Conservation (phyloP, 768 basidiomycete genomes). For the Mrakia frigida region DNA sequence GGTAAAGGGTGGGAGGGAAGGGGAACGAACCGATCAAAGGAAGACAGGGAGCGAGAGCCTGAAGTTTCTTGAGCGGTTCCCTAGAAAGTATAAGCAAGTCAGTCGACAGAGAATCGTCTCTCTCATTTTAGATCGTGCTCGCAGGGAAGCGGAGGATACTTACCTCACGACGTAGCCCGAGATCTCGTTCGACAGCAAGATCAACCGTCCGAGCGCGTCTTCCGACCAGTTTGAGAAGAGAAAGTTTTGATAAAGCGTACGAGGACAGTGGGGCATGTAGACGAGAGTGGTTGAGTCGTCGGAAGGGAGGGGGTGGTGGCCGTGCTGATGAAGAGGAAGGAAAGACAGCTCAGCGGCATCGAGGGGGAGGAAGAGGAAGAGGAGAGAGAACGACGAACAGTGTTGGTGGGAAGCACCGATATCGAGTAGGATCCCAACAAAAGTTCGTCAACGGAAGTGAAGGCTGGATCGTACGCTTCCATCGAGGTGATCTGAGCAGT, state of each 20-base stretch:
- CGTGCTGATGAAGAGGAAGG: constrained; percentile 7
- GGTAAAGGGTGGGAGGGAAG: not conserved
- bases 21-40: constrained; percentile 20
- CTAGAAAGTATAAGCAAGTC: not conserved
- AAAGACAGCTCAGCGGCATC: not conserved
- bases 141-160: not conserved
- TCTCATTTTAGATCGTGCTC: not conserved
- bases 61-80: constrained; percentile 27
- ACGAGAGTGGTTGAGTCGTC: not conserved
- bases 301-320: constrained; percentile 16
- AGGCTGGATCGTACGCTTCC: constrained; percentile 25
- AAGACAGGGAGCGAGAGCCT: constrained; percentile 22
- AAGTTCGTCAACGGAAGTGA: not conserved
- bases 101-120: no score
- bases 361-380: not conserved
- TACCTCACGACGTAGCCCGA: constrained; percentile 23
- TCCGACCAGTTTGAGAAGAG: constrained; percentile 24
- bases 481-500: constrained; percentile 9
- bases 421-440: constrained; percentile 14
- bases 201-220: constrained; percentile 19
- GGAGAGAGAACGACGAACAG: constrained; percentile 7
- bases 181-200: constrained; percentile 21
- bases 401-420: constrained; percentile 9
- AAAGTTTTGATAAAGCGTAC: constrained; percentile 22
- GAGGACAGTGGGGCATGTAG: constrained; percentile 31